These are phyloP conservation scores for Epichloe uncinata DNA, from an alignment of 2,329 filamentous ascomycete genomes.

Conservation along the genomic window DNA sequence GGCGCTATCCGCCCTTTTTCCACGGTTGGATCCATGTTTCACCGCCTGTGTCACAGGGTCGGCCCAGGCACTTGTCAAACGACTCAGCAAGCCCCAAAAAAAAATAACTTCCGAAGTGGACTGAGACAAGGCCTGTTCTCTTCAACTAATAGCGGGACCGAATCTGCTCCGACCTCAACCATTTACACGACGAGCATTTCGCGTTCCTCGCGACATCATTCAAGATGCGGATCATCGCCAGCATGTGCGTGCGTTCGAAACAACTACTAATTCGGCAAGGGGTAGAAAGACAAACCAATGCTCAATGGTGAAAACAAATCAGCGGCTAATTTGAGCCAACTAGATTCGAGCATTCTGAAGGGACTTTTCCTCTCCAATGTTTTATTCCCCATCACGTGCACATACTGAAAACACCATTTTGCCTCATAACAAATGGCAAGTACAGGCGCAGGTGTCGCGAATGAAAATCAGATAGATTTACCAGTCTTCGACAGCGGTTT, in stretches of 20 bases:
- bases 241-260: not conserved
- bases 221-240: not conserved
- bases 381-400: not conserved
- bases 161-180: not conserved
- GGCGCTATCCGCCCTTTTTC: not conserved
- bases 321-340: not conserved
- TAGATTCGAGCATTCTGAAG: not conserved
- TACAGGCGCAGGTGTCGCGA: not conserved
- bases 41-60: constrained; percentile 3
- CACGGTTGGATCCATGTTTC: constrained; percentile 4
- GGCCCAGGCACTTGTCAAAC: constrained; percentile 6
- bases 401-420: not conserved
- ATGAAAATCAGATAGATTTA: not conserved
- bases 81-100: not conserved
- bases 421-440: not conserved
- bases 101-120: not conserved
- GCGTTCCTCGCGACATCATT: too few relatives aligned
- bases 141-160: not conserved
- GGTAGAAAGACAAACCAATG: not conserved
- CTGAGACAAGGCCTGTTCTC: not conserved
- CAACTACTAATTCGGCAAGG: not conserved
- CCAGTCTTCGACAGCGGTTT: not conserved
- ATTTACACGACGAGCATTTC: not conserved
- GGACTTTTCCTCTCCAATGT: not conserved
- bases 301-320: not conserved